These are phyloP conservation scores for Beauveria sp. DNA, from an alignment of 2,329 filamentous ascomycete species.

Conservation along the genomic window DNA sequence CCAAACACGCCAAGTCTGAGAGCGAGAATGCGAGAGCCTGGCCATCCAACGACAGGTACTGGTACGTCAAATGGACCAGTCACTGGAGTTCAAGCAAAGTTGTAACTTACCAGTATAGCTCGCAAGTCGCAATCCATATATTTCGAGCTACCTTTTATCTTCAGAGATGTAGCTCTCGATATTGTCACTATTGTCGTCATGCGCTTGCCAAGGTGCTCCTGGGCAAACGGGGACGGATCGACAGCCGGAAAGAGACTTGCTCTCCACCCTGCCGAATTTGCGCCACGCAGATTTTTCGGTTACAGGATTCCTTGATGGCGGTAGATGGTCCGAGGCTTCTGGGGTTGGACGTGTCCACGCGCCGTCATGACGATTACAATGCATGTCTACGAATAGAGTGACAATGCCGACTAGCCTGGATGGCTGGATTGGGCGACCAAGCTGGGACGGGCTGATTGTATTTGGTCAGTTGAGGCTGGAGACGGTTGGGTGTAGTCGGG, in stretches of 20 bases:
- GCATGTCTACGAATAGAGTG: neutral
- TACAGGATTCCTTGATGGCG: neutral
- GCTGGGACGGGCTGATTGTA: neutral
- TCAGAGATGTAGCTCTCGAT: neutral
- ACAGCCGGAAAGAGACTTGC: neutral
- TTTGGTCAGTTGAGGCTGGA: too few relatives aligned
- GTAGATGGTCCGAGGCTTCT: neutral
- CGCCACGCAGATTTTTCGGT: neutral
- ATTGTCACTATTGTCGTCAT: neutral
- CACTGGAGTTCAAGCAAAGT: neutral
- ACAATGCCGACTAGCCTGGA: neutral
- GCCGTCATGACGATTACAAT: conserved; percentile 1
- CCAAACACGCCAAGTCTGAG: neutral
- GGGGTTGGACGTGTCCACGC: neutral
- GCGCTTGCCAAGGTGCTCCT: neutral
- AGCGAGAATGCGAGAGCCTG: neutral
- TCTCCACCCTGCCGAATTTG: conserved; percentile 1
- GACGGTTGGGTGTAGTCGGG: neutral
- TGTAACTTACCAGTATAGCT: neutral
- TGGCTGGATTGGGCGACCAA: neutral
- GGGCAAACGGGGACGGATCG: neutral
- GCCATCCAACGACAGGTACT: neutral
- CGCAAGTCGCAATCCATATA: neutral
- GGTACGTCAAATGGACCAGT: neutral
- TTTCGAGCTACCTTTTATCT: neutral